Evolutionary conservation across 768 basidiomycete species (phyloP).

Genomic region (Auricularia heimuer): DNA sequence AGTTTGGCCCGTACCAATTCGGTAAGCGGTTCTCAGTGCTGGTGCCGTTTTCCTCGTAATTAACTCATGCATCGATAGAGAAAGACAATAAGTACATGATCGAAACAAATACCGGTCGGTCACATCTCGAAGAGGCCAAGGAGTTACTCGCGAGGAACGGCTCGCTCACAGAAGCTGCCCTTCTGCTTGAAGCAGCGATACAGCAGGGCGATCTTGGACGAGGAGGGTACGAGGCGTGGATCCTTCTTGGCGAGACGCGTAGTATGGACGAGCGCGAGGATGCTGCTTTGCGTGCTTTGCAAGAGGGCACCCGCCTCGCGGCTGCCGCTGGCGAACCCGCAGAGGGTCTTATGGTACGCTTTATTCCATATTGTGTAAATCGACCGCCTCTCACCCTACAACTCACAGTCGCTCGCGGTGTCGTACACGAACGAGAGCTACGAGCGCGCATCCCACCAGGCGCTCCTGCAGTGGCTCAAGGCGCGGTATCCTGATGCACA

Average conservation of each 20-base stretch:
- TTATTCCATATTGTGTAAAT: not conserved
- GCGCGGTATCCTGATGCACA: conserved; percentile 48
- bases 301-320: conserved; percentile 58
- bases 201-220: conserved; percentile 71
- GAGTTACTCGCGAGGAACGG: conserved; percentile 68
- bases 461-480: conserved; percentile 77
- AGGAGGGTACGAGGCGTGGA: conserved; percentile 85
- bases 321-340: conserved; percentile 55
- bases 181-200: conserved; percentile 86
- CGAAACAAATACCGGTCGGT: conserved; percentile 30
- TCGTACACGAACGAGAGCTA: conserved; percentile 92
- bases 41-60: no score
- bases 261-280: conserved; percentile 87
- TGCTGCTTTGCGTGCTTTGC: conserved; percentile 67
- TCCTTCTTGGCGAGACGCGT: conserved; percentile 79
- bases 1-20: conserved; percentile 63
- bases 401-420: conserved; percentile 76
- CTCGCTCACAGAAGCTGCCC: conserved; percentile 75
- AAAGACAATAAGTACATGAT: conserved; percentile 56
- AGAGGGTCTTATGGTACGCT: conserved; percentile 63
- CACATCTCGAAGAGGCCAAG: conserved; percentile 61
- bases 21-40: conserved; percentile 32
- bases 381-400: not conserved
- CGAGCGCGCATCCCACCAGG: conserved; percentile 76
- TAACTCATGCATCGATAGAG: conserved; percentile 32